Conservation (phyloP, 768 basidiomycete genomes). For the Macrolepiota dolichaula region DNA sequence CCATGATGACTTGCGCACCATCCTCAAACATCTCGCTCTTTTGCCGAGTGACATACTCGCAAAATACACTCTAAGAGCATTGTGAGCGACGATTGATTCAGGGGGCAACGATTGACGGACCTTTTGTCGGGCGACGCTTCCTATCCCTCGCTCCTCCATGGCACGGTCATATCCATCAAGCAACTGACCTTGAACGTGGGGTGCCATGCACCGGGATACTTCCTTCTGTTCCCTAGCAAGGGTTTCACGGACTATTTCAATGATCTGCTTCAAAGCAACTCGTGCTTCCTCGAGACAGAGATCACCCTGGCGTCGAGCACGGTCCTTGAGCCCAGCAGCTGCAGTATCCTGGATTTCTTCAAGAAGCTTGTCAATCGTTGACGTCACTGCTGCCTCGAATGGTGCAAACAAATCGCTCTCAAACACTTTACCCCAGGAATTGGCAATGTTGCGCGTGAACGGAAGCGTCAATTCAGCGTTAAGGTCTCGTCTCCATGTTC, state of each 20-base stretch:
- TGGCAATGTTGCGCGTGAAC: conserved; percentile 56
- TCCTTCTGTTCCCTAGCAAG: conserved; percentile 57
- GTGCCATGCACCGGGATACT: conserved; percentile 52
- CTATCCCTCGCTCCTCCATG: conserved; percentile 50
- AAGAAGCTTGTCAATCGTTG: conserved; percentile 40
- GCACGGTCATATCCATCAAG: conserved; percentile 50
- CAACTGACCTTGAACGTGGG: conserved; percentile 51
- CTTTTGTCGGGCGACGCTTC: conserved; percentile 61
- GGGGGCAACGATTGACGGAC: conserved; percentile 23
- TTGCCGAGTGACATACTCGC: conserved; percentile 33
- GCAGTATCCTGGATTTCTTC: conserved; percentile 50
- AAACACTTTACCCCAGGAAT: conserved; percentile 57
- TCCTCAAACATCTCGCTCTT: conserved; percentile 52
- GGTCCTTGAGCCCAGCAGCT: conserved; percentile 49
- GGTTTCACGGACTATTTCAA: conserved; percentile 46
- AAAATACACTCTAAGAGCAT: conserved; percentile 42
- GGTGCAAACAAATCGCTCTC: conserved; percentile 52
- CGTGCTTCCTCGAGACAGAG: conserved; percentile 49
- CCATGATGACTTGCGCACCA: conserved; percentile 49
- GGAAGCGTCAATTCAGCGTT: conserved; percentile 56
- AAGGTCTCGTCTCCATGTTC: conserved; percentile 54
- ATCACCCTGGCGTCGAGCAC: conserved; percentile 46
- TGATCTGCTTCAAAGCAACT: conserved; percentile 42
- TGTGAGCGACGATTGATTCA: background rate
- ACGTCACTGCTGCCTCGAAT: conserved; percentile 37